Percentiles rank a stretch among this genome's conserved stretches.
phyloP scores from a whole-genome alignment of 1,284 basidiomycete species.

The Sporisorium graminicola region DNA sequence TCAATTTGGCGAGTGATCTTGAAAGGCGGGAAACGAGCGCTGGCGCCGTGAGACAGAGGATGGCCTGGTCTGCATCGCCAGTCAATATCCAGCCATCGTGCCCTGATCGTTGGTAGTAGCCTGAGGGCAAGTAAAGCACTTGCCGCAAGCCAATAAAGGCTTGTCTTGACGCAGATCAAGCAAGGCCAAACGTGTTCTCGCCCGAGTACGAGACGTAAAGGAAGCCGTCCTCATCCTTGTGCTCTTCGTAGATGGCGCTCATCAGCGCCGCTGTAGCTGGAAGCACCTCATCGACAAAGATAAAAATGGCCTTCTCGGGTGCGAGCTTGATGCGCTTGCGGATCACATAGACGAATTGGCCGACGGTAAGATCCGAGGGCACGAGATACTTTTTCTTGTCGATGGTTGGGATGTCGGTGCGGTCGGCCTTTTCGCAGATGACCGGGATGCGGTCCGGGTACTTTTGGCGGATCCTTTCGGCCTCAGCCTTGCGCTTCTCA shows the following conservation, averaged over 20 bases:
- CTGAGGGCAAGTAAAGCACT: no score
- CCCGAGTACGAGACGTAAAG: slow-evolving; percentile 67
- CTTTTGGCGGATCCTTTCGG: slow-evolving; percentile 94
- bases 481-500: slow-evolving; percentile 98
- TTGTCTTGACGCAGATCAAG: slow-evolving; percentile 3
- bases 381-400: slow-evolving; percentile 99
- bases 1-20: background rate
- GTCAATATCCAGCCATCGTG: no score
- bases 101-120: no score
- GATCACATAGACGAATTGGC: slow-evolving; percentile 97
- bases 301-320: slow-evolving; percentile 87
- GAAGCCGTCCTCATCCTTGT: slow-evolving; percentile 73
- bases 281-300: slow-evolving; percentile 84
- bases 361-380: slow-evolving; percentile 96
- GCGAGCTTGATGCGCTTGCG: slow-evolving; percentile 99
- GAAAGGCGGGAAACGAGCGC: background rate
- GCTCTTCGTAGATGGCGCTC: slow-evolving; percentile 99
- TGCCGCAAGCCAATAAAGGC: background rate
- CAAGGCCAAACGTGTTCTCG: slow-evolving; percentile 62
- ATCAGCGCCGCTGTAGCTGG: slow-evolving; percentile 98
- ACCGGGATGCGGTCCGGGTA: slow-evolving; percentile 98
- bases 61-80: background rate
- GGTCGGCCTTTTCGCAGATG: slow-evolving; percentile 99
- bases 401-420: slow-evolving; percentile 97
- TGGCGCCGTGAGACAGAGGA: background rate